These are phyloP conservation scores for Lycium ferocissimum DNA, from an alignment of 257 asterid genomes.

Conservation along the genomic window DNA sequence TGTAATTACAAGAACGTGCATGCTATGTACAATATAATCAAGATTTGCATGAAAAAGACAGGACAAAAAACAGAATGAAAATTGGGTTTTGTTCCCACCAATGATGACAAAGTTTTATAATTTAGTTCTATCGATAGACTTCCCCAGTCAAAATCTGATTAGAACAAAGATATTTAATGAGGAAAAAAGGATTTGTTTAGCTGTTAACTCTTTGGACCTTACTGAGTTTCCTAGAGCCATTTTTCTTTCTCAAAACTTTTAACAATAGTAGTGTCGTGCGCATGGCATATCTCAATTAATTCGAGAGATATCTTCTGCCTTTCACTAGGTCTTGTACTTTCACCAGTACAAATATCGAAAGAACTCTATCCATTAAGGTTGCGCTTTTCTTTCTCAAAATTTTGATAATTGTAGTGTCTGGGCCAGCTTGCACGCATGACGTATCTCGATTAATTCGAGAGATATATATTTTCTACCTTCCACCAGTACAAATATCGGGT, in stretches of 20 bases:
- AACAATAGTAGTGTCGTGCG: neutral
- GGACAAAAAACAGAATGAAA: neutral
- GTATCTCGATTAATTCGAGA: neutral
- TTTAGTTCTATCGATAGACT: neutral
- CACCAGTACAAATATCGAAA: too few relatives aligned
- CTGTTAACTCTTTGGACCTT: neutral
- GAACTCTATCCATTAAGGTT: too few relatives aligned
- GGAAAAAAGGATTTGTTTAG: neutral
- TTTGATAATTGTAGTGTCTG: neutral
- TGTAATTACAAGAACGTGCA: conserved; percentile 24
- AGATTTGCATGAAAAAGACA: conserved; percentile 13
- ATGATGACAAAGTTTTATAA: neutral
- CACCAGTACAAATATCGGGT: too few relatives aligned
- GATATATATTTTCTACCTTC: too few relatives aligned
- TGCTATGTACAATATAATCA: neutral
- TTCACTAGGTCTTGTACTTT: too few relatives aligned
- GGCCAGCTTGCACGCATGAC: neutral
- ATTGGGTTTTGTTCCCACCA: conserved; percentile 23
- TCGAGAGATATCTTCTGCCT: too few relatives aligned
- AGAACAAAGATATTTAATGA: neutral
- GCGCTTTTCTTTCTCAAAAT: too few relatives aligned
- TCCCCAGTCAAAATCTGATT: neutral
- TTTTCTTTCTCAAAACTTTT: neutral
- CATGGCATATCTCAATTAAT: neutral
- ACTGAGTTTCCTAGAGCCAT: neutral